Evolutionary conservation across 1,284 basidiomycete species (phyloP).

Genomic region (Trichosporon faecale): DNA sequence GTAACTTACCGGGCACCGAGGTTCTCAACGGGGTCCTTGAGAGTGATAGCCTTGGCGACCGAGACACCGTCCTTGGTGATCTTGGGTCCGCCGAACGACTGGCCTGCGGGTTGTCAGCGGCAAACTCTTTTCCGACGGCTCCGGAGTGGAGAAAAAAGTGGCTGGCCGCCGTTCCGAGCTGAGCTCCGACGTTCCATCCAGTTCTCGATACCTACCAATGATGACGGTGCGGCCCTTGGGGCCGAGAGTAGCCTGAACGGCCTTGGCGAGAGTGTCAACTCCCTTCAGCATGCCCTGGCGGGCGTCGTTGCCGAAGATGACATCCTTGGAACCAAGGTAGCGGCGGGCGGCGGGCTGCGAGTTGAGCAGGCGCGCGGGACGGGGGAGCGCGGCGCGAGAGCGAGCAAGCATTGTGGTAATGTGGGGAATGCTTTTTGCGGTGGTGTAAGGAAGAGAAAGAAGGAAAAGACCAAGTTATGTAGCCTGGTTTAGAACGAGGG

Average conservation of each 20-base stretch:
- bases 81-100: slow-evolving; percentile 94
- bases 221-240: slow-evolving; percentile 99
- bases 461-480: slow-evolving; percentile 9
- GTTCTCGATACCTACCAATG: slow-evolving; percentile 62
- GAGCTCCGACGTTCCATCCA: background rate
- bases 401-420: slow-evolving; percentile 31
- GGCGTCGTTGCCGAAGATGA: slow-evolving; percentile 95
- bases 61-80: slow-evolving; percentile 99
- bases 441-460: slow-evolving; percentile 11
- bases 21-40: slow-evolving; percentile 99
- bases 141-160: background rate
- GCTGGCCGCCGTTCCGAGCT: background rate
- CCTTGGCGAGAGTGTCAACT: slow-evolving; percentile 93
- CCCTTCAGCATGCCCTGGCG: slow-evolving; percentile 90
- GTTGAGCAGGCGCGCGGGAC: slow-evolving; percentile 55
- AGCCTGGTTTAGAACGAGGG: slow-evolving; percentile 2
- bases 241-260: slow-evolving; percentile 90
- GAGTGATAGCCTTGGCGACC: slow-evolving; percentile 88
- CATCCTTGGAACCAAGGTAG: slow-evolving; percentile 80
- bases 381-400: slow-evolving; percentile 52
- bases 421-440: slow-evolving; percentile 22
- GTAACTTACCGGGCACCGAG: slow-evolving; percentile 81
- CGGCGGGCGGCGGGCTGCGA: slow-evolving; percentile 51
- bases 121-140: background rate
- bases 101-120: slow-evolving; percentile 49